Percentiles rank a stretch among this genome's conserved stretches.
Conservation (phyloP, 768 basidiomycete species). For the Chalciporus pseudorubinellus region DNA sequence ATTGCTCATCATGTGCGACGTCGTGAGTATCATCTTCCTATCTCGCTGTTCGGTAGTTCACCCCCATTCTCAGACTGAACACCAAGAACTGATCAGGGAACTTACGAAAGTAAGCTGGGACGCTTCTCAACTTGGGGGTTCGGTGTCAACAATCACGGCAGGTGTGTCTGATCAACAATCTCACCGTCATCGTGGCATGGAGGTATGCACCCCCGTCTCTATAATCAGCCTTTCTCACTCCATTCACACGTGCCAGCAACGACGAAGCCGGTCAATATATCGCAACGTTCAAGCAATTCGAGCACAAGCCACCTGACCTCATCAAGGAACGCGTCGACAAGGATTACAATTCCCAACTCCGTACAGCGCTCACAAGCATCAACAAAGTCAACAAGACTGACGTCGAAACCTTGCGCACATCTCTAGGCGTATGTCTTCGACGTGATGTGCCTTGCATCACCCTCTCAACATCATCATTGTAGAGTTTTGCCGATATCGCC, state of each 20-base stretch:
- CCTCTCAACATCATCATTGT: conserved; percentile 5
- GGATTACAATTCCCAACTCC: conserved; percentile 78
- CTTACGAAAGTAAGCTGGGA: conserved; percentile 68
- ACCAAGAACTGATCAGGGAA: conserved; percentile 88
- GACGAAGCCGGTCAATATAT: conserved; percentile 95
- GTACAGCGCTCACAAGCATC: conserved; percentile 81
- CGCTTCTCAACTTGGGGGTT: conserved; percentile 2
- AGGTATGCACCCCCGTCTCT: conserved; percentile 48
- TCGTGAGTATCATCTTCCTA: conserved; percentile 53
- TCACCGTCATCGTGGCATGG: conserved; percentile 92
- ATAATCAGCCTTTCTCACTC: conserved; percentile 2
- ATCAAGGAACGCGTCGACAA: conserved; percentile 95
- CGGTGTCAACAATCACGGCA: conserved; percentile 24
- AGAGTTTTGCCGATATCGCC: conserved; percentile 88
- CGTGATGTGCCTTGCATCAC: background rate
- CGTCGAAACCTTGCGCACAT: conserved; percentile 84
- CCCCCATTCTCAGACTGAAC: conserved; percentile 64
- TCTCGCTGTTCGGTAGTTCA: background rate
- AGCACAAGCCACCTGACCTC: conserved; percentile 87
- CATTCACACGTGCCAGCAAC: conserved; percentile 41
- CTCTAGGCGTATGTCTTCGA: conserved; percentile 73
- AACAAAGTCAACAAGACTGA: conserved; percentile 97
- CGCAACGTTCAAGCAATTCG: conserved; percentile 87
- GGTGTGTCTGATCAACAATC: conserved; percentile 88
- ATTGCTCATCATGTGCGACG: conserved; percentile 86